phyloP scores from a whole-genome alignment of 495 filamentous ascomycete genomes.

The Penicillium crystallinum region DNA sequence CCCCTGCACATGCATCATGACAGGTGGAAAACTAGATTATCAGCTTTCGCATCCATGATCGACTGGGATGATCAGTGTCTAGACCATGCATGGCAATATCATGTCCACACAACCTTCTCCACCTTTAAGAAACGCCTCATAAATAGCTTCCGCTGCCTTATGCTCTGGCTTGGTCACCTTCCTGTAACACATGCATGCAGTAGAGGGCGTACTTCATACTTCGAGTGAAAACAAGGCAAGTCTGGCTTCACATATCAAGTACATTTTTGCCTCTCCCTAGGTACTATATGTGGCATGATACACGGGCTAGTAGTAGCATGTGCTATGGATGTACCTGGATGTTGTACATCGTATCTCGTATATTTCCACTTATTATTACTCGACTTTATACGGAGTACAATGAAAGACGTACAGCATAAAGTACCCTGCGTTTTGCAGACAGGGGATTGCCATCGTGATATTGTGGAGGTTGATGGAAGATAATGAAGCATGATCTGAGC shows the following conservation, averaged over 20 bases:
- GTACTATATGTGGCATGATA: too few species aligned
- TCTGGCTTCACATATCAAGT: background rate
- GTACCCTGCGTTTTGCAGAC: too few species aligned
- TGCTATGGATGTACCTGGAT: background rate
- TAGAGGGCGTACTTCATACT: background rate
- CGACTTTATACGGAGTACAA: background rate
- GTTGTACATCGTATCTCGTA: too few species aligned
- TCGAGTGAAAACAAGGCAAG: background rate
- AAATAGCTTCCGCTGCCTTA: background rate
- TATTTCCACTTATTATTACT: too few species aligned
- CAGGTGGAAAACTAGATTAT: background rate
- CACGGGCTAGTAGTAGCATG: background rate
- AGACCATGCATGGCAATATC: background rate
- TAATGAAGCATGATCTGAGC: background rate
- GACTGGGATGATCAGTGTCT: background rate
- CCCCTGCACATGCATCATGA: background rate
- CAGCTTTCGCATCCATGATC: constrained; percentile 1
- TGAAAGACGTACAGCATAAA: too few species aligned
- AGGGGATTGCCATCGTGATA: background rate
- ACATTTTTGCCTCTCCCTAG: too few species aligned
- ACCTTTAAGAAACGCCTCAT: background rate
- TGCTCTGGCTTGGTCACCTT: background rate
- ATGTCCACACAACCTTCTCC: background rate
- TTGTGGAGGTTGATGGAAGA: background rate
- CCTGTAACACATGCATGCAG: background rate